Base-by-base conservation (phyloP, 768 basidiomycete genomes). In the Rhodocollybia butyracea region DNA sequence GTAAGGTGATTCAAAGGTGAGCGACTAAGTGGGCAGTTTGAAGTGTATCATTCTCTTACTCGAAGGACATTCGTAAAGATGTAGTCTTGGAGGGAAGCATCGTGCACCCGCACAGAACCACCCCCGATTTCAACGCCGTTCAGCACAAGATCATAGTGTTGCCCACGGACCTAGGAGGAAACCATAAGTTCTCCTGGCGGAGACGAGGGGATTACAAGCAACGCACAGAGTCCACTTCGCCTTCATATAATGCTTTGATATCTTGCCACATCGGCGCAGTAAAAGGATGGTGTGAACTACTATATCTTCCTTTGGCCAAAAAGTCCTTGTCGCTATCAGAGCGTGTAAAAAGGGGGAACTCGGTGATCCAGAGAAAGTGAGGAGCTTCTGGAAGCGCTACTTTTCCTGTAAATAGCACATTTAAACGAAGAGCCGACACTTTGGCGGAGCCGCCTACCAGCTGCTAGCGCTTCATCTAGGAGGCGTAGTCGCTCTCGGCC, bases 261-360 rank as follows among this genome's bases (percentile, higher is more conserved):
- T 98, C 95, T 68, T 96, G 82, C 78, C 78, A 89, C 85, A 95
- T 90, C 21, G 95, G 95, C 8, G 95, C 94, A 12, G 95, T 98
- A 71, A 98, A 98, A 2, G 95, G 95, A 70, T 98, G 95, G 64
- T 98, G 95, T 3, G 91, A 86, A 59, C 89, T 90, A 60, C 90
- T 89, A 91, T 92, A 96, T 63, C 94, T 79, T 29, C 94, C 94
- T 55, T 84, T 80, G 3, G 93, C 89, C 29, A 94, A 71, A 65
- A 87, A 83, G 34, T 90, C 85, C 72, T 97, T 97, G 74, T 97
- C 94, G 54, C 79, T 77, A 68, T 97, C 94, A 34, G 87, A 84
- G 29, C 78, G 84, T 15, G 94, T 81, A 74, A 96, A 97, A 22
- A 98, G 78, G 13, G 95, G 95, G 68, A 97, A 97, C 68, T 96